Evolutionary conservation across 768 basidiomycete species (phyloP), one percentile per base, ranked within the genome.

Genomic region (Phylloporus scabripes): DNA sequence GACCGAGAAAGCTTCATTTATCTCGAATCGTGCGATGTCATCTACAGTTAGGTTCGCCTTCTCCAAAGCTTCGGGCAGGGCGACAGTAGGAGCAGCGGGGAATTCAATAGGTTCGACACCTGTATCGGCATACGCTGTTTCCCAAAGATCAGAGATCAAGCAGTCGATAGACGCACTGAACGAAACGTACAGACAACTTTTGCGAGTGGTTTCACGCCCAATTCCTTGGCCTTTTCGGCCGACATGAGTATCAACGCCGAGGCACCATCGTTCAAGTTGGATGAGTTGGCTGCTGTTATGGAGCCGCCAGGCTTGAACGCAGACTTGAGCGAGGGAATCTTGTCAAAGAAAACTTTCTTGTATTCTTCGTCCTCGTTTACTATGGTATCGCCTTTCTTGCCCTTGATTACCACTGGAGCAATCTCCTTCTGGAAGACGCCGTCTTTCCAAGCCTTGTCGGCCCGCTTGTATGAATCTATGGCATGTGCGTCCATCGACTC

Each of bases 1-100:
- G 41, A 88, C 88, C 1, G 92, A 93, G 79, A 97, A 99, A 23
- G 95, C 95, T 69, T 99, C 95, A 68, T 99, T 99, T 67, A 98
- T 81, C 69, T 99, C 96, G 65, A 92, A 99, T 42, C 87, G 77
- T 39, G 92, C 77, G 55, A 99, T 91, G 60, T 99, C 92, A 38
- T 87, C 75, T 42, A 82, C 63, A 17, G 82, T 81, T 49, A 98
- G 74, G 58, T 88, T 88, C 18, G 95, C 96, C 61, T 79, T 84
- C 74, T 92, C 72, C 51, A 99, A 74, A 11, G 96, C 96, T 50
- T 80, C 69, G 18, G 96, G 96, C 33, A 99, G 70, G 23, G 95
- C 95, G 54, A 89, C 76, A 6, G 95, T 89, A 11, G 96, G 96
- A 20, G 96, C 96, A 58, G 81, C 77, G 36, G 96, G 95, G 82